Percentiles rank a stretch among this genome's conserved stretches.
Conservation (phyloP, 768 basidiomycete genomes). For the Leccinellum albellum region DNA sequence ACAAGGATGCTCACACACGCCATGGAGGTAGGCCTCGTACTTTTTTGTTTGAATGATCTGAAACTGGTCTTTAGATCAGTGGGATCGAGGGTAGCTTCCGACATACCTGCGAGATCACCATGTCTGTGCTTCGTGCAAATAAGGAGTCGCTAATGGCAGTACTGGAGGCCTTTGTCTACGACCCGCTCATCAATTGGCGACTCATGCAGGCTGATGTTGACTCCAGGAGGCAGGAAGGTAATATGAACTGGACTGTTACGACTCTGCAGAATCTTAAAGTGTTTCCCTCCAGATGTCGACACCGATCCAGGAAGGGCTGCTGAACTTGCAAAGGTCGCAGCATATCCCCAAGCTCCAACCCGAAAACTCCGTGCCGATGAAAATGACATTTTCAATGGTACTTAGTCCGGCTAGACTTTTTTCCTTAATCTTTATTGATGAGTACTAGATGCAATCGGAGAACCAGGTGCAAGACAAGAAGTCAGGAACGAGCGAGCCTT, state of each 20-base stretch:
- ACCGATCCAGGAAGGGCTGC: constrained; percentile 51
- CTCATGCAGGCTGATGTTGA: constrained; percentile 84
- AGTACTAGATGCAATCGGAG: constrained; percentile 40
- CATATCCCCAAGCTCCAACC: constrained; percentile 73
- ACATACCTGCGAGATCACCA: constrained; percentile 94
- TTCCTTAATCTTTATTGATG: constrained; percentile 2
- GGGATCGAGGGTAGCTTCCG: constrained; percentile 98
- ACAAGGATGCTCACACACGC: constrained; percentile 98
- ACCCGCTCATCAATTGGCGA: constrained; percentile 97
- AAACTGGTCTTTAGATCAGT: constrained; percentile 65
- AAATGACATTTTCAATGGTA: constrained; percentile 90
- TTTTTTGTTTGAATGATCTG: neutral
- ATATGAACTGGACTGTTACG: constrained; percentile 2
- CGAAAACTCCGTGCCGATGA: constrained; percentile 88
- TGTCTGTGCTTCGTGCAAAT: constrained; percentile 93
- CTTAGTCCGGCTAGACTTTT: constrained; percentile 14
- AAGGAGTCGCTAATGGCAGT: constrained; percentile 99
- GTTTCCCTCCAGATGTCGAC: constrained; percentile 36
- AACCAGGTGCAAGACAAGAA: constrained; percentile 66
- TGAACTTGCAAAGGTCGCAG: constrained; percentile 64
- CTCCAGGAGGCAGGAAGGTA: constrained; percentile 64
- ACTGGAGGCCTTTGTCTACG: constrained; percentile 97
- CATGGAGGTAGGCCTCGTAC: constrained; percentile 74
- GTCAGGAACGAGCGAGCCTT: constrained; percentile 88
- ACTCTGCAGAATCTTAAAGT: constrained; percentile 3